Conservation (phyloP, 345 rosid genomes). For the Arabis alpina region DNA sequence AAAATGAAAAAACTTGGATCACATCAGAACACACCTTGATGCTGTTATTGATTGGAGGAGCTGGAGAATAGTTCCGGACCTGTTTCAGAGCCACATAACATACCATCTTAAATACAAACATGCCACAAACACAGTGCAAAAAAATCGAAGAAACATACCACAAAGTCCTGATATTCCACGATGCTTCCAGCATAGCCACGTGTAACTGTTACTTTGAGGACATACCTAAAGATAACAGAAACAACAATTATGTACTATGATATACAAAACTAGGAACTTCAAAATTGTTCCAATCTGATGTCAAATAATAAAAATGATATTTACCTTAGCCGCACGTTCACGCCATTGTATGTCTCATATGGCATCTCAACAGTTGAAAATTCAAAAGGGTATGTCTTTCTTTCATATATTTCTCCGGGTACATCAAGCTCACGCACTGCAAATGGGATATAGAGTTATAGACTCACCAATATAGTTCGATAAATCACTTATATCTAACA, state of each 20-base stretch:
- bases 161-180: constrained; percentile 87
- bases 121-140: constrained; percentile 10
- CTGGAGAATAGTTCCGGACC: constrained; percentile 83
- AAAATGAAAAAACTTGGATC: not conserved
- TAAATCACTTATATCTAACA: not conserved
- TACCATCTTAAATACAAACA: not conserved
- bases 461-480: constrained; percentile 9
- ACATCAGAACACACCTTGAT: constrained; percentile 67
- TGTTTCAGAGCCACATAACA: constrained; percentile 42
- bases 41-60: constrained; percentile 84
- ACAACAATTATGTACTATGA: constrained; percentile 3
- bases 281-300: constrained; percentile 1
- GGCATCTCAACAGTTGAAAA: constrained; percentile 98
- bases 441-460: constrained; percentile 27
- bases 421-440: constrained; percentile 97
- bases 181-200: constrained; percentile 96
- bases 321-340: constrained; percentile 94
- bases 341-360: constrained; percentile 88
- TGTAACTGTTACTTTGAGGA: constrained; percentile 83
- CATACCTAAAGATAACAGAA: constrained; percentile 64
- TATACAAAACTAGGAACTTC: not conserved
- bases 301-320: constrained; percentile 27
- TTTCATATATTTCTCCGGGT: constrained; percentile 94
- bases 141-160: constrained; percentile 56
- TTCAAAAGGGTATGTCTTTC: constrained; percentile 86